Evolutionary conservation across 2,329 filamentous ascomycete species (phyloP).

Genomic region (Fusarium stilboides): DNA sequence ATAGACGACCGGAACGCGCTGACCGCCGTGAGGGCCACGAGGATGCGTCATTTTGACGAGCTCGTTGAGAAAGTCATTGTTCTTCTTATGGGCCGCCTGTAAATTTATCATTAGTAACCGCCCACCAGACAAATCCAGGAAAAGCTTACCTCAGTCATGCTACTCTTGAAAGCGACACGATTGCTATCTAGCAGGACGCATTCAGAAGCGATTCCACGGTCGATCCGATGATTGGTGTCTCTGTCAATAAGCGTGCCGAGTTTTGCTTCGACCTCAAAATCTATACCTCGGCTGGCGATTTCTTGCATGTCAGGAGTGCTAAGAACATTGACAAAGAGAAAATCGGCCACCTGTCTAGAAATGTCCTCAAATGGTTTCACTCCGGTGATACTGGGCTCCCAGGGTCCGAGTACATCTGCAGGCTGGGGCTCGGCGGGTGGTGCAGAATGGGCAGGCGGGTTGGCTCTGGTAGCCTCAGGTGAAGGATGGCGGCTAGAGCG

Average conservation of each 20-base stretch:
- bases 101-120: constrained; percentile 39
- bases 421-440: constrained; percentile 51
- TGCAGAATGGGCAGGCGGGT: constrained; percentile 34
- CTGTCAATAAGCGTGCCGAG: constrained; percentile 85
- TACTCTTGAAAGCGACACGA: constrained; percentile 82
- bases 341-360: constrained; percentile 83
- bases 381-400: constrained; percentile 79
- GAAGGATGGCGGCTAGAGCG: constrained; percentile 62
- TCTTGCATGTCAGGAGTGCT: constrained; percentile 76
- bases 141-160: constrained; percentile 86
- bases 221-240: constrained; percentile 77
- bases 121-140: not conserved
- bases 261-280: constrained; percentile 96
- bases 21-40: constrained; percentile 62
- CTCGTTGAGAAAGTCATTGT: constrained; percentile 89
- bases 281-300: constrained; percentile 74
- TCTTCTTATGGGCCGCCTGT: constrained; percentile 82
- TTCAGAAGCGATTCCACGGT: constrained; percentile 78
- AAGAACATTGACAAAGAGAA: constrained; percentile 81
- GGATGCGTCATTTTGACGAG: constrained; percentile 72
- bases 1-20: constrained; percentile 79
- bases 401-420: constrained; percentile 65
- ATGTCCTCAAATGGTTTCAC: constrained; percentile 81
- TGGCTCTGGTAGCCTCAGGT: constrained; percentile 44
- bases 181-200: constrained; percentile 75